Evolutionary conservation across 177 flowering plant genomes (phyloP), one percentile per base, ranked within the genome.

Genomic region (Telopea speciosissima): DNA sequence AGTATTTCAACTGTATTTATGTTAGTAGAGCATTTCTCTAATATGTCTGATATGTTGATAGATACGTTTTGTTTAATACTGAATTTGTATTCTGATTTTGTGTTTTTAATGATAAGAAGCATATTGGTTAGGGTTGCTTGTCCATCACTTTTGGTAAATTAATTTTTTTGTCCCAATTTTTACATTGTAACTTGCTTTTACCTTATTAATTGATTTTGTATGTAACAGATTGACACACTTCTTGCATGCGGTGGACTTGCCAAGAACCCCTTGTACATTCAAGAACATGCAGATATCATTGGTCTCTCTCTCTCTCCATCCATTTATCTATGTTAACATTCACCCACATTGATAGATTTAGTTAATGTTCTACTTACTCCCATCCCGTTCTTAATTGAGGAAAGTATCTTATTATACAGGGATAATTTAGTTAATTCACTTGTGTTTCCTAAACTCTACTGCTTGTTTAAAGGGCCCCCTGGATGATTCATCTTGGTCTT

Each of bases 241-340:
- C 90, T 94, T 76, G 97, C 98, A 8, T 92, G 97, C 79, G 98
- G 98, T 76, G 97, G 98, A 73, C 97, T 92, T 70, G 71, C 95
- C 56, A 94, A 90, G 80, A 94, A 94, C 70, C 71, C 80, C 0
- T 64, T 94, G 75, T 90, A 85, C 78, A 74, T 92, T 78, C 97
- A 94, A 76, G 85, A 92, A 78, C 99, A 92, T 81, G 97, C 99
- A 19, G 88, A 92, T 83, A 85, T 92, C 45, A 82, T 74, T 73
- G 99, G 98, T 92, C 73, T 73, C 71, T 74, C 75, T 67, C 77
- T 78, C 73, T 70, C 75, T 68, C 72, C 69, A 73, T 40, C 56
- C 70, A 62, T 63, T 28, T 54, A 40, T 66, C 44, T 52, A 36
- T 64, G 22, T 10, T 61, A 24, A 28, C 25, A 23, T 61, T 61